Percentiles rank a stretch among this genome's conserved stretches.
Evolutionary conservation across 2,329 filamentous ascomycete genomes (phyloP).

Genomic region (Pestalotiopsis fici): DNA sequence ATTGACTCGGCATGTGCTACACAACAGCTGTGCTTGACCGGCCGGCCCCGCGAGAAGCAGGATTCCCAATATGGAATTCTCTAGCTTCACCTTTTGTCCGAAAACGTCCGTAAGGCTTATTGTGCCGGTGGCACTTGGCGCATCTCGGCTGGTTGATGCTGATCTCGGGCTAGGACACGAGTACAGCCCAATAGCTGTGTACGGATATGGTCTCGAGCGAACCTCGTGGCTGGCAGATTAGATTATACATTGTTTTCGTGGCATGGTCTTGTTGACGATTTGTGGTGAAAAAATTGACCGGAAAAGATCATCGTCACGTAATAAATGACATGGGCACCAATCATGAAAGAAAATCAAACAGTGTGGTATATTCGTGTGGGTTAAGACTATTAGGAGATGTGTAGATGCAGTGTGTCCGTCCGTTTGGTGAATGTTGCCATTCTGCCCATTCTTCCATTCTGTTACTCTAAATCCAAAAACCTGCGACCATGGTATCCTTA

Average conservation of each 20-base stretch:
- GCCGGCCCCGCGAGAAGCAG: background rate
- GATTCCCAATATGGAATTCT: background rate
- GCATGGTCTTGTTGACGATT: too few species aligned
- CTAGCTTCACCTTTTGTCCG: background rate
- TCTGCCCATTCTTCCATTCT: background rate
- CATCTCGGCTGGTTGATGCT: background rate
- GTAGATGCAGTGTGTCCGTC: background rate
- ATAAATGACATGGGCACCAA: background rate
- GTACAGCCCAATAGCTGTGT: background rate
- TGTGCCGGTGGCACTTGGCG: background rate
- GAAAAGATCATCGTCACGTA: too few species aligned
- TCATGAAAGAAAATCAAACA: background rate
- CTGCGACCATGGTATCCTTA: background rate
- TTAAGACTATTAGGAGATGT: background rate
- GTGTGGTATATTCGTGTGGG: background rate
- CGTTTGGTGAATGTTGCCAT: conserved; percentile 1
- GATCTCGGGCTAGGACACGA: background rate
- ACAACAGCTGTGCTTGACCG: background rate
- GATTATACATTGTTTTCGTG: too few species aligned
- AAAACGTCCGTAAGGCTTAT: background rate
- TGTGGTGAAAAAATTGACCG: too few species aligned
- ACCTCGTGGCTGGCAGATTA: too few species aligned
- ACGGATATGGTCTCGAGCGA: too few species aligned
- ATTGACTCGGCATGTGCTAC: background rate
- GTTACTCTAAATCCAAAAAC: background rate